Percentiles rank a stretch among this genome's conserved stretches.
Conservation (phyloP, 306 rosid species). For the Mimosa pudica region DNA sequence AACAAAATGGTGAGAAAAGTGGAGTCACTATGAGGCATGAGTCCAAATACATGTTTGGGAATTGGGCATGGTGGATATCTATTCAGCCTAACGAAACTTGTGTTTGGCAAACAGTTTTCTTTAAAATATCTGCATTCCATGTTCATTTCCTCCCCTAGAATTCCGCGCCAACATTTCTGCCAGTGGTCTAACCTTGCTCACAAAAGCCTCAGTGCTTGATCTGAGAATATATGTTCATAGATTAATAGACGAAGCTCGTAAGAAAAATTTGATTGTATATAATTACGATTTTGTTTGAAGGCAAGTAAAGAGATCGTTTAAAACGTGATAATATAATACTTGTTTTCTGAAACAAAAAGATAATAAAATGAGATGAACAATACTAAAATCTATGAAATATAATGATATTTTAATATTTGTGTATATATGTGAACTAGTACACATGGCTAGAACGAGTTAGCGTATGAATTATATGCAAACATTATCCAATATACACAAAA, state of each 20-base stretch:
- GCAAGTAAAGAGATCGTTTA: neutral
- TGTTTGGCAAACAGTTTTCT: conserved; percentile 50
- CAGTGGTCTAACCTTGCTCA: conserved; percentile 28
- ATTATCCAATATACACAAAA: too few relatives aligned
- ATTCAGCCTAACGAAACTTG: conserved; percentile 57
- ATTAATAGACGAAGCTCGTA: neutral
- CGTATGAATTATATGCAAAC: neutral
- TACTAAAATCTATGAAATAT: too few relatives aligned
- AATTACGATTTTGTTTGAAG: neutral
- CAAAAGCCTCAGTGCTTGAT: conserved; percentile 47
- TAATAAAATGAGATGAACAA: neutral
- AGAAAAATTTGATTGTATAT: neutral
- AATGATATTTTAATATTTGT: neutral
- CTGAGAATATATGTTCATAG: conserved; percentile 28
- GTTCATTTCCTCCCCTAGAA: conserved; percentile 55
- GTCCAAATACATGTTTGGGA: conserved; percentile 54
- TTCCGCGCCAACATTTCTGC: conserved; percentile 57
- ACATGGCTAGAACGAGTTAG: neutral
- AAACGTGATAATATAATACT: neutral
- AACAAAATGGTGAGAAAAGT: conserved; percentile 53
- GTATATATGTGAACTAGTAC: neutral
- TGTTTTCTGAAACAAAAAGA: neutral
- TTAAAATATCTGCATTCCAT: conserved; percentile 46
- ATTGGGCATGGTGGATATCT: conserved; percentile 74
- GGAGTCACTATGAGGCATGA: conserved; percentile 65